A percentile compares a stretch with the other conserved stretches of the same genome.
Conservation (phyloP, 495 filamentous ascomycete species). For the Neurospora pannonica region DNA sequence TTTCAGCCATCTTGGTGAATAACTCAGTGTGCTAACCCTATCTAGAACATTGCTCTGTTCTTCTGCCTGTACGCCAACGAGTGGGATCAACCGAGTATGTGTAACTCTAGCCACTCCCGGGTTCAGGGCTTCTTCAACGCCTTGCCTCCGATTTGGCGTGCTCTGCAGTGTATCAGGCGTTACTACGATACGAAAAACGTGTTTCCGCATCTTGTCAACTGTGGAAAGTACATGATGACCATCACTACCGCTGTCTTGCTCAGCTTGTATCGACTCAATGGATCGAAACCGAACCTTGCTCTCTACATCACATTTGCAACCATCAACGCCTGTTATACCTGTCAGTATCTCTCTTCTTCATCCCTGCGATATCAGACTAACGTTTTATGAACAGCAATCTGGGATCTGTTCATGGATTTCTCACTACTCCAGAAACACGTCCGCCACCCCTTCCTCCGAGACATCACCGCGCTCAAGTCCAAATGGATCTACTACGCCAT, state of each 20-base stretch:
- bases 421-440: slow-evolving; percentile 69
- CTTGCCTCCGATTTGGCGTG: slow-evolving; percentile 78
- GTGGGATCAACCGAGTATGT: slow-evolving; percentile 63
- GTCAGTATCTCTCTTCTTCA: slow-evolving; percentile 32
- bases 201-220: slow-evolving; percentile 90
- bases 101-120: slow-evolving; percentile 78
- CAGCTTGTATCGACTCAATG: slow-evolving; percentile 72
- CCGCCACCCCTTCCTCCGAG: slow-evolving; percentile 60
- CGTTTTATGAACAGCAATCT: slow-evolving; percentile 46
- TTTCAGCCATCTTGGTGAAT: neutral
- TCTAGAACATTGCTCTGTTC: slow-evolving; percentile 78
- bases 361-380: neutral
- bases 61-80: slow-evolving; percentile 80
- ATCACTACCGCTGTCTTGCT: slow-evolving; percentile 69
- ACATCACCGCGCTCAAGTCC: slow-evolving; percentile 66
- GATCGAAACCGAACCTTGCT: slow-evolving; percentile 39
- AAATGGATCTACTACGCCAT: slow-evolving; percentile 76
- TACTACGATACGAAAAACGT: slow-evolving; percentile 76
- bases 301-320: slow-evolving; percentile 71
- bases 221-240: slow-evolving; percentile 81
- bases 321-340: slow-evolving; percentile 73
- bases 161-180: slow-evolving; percentile 82
- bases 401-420: slow-evolving; percentile 98
- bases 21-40: neutral
- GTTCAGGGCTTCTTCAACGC: slow-evolving; percentile 80